phyloP scores from a whole-genome alignment of 2,329 filamentous ascomycete genomes.

The Blastomyces parvus region DNA sequence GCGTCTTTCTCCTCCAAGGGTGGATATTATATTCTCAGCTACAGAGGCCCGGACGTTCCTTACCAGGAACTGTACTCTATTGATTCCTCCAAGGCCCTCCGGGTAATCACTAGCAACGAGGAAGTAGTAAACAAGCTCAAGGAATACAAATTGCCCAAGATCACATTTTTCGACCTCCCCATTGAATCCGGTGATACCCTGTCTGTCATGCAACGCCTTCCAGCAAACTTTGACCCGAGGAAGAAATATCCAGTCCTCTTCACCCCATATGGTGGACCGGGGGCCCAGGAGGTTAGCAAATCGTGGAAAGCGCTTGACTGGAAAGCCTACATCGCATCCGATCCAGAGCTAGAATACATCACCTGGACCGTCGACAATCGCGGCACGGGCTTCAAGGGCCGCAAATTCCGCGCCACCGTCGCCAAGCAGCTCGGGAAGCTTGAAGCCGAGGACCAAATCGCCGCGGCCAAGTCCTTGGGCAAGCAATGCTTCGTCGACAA shows the following conservation, averaged over 20 bases:
- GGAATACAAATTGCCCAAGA: conserved; percentile 54
- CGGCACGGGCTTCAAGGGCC: conserved; percentile 56
- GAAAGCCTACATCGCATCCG: conserved; percentile 55
- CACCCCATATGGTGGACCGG: conserved; percentile 59
- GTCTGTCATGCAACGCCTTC: conserved; percentile 57
- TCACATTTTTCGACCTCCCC: conserved; percentile 53
- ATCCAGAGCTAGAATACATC: conserved; percentile 58
- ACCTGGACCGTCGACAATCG: conserved; percentile 60
- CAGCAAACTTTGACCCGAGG: conserved; percentile 52
- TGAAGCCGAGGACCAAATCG: conserved; percentile 58
- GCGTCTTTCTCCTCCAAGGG: conserved; percentile 56
- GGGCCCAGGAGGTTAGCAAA: conserved; percentile 53
- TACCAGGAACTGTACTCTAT: conserved; percentile 58
- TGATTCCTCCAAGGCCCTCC: conserved; percentile 45
- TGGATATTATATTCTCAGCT: conserved; percentile 57
- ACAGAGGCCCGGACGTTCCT: conserved; percentile 56
- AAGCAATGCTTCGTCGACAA: conserved; percentile 47
- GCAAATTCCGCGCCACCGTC: conserved; percentile 51
- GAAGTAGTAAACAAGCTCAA: conserved; percentile 46
- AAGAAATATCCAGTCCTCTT: conserved; percentile 60
- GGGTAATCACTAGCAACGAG: conserved; percentile 53
- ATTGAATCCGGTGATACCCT: conserved; percentile 53
- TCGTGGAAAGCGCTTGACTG: conserved; percentile 47
- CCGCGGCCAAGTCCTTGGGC: conserved; percentile 51
- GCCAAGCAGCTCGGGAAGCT: conserved; percentile 52